Conservation (phyloP, 352 stramenopile genomes). For the Pythium myriotylum region DNA sequence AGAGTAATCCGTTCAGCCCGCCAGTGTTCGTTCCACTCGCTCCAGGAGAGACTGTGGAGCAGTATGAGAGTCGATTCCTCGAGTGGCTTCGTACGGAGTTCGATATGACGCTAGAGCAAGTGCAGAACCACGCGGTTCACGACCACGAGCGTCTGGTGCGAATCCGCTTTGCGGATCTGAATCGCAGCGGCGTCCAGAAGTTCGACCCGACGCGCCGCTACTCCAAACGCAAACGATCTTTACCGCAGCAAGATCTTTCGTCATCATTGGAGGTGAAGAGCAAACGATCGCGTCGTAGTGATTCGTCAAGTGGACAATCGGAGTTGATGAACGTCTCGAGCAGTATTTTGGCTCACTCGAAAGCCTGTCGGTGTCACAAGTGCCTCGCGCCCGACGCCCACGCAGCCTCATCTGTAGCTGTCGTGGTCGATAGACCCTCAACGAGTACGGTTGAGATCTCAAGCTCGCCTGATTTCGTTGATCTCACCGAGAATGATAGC, state of each 20-base stretch:
- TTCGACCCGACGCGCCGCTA: neutral
- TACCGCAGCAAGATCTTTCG: no score
- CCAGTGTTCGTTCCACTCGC: slow-evolving; percentile 16
- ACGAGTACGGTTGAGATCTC: no score
- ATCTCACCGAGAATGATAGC: neutral
- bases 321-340: no score
- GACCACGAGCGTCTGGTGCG: neutral
- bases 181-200: neutral
- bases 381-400: slow-evolving; percentile 24
- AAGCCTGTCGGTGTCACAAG: slow-evolving; percentile 12
- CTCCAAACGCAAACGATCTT: neutral
- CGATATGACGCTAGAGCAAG: neutral
- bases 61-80: slow-evolving; percentile 14
- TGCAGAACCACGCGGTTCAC: slow-evolving; percentile 14
- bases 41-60: slow-evolving; percentile 10
- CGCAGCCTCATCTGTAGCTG: slow-evolving; percentile 6
- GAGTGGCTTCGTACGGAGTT: slow-evolving; percentile 4
- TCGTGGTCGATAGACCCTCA: no score
- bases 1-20: neutral
- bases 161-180: neutral
- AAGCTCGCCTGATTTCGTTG: no score
- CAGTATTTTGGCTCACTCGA: slow-evolving; percentile 15
- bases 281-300: no score
- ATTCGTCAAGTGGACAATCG: no score
- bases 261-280: no score